Conservation (phyloP, 805 yeast genomes). For the Kodamaea jinghongensis region DNA sequence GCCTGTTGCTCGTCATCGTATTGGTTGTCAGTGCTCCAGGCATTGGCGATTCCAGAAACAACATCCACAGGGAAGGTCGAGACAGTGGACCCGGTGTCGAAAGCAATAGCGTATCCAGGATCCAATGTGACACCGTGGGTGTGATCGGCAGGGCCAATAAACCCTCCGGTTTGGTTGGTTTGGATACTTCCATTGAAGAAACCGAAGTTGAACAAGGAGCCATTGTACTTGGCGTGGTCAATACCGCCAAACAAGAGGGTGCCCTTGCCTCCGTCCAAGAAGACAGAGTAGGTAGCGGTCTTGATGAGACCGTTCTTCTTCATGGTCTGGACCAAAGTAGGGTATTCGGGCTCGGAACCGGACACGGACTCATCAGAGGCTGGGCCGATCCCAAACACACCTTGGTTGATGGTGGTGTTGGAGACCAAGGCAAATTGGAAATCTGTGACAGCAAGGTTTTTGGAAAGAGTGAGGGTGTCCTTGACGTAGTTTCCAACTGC, state of each 20-base stretch:
- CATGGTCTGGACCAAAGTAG: slow-evolving; percentile 6
- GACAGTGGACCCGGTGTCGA: background rate
- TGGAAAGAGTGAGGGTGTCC: background rate
- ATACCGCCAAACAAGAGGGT: slow-evolving; percentile 36
- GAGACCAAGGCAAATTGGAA: background rate
- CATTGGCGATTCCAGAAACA: background rate
- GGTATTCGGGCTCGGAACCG: background rate
- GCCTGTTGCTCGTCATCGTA: background rate
- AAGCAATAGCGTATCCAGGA: background rate
- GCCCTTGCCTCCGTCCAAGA: slow-evolving; percentile 31
- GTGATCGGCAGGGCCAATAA: too few species aligned
- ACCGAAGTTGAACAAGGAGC: slow-evolving; percentile 12
- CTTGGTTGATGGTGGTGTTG: background rate
- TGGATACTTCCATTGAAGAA: background rate
- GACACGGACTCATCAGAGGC: background rate
- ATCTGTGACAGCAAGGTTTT: background rate
- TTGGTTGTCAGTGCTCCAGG: background rate
- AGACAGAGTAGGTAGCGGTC: slow-evolving; percentile 8
- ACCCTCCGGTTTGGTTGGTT: slow-evolving; percentile 4
- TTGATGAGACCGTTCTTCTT: slow-evolving; percentile 5
- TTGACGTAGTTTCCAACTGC: background rate
- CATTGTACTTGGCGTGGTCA: slow-evolving; percentile 27
- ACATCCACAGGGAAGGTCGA: background rate
- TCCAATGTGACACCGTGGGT: too few species aligned
- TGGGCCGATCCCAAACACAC: slow-evolving; percentile 1